Evolutionary conservation across 2,329 filamentous ascomycete species (phyloP), one percentile per base, ranked within the genome.

Genomic region (Aquanectria penicillioides): DNA sequence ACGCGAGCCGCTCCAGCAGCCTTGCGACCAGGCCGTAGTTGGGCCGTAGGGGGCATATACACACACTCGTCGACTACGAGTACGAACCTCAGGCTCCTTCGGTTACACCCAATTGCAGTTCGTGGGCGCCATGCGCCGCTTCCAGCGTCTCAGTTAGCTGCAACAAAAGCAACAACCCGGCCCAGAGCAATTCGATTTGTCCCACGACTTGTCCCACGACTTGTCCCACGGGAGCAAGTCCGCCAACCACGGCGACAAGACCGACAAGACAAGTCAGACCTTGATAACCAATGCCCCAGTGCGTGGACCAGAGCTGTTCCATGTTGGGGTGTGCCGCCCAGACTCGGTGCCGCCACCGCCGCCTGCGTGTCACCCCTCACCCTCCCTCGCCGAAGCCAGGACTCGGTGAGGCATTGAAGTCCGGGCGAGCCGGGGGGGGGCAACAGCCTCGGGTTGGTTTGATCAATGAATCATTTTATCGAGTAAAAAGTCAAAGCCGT

Each of bases 331-430:
- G 48, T 44, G 44, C 38, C 37, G 31, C 28, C 28, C 44, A 36
- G 50, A 20, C 38, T 59, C 51, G 57, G 62, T 54, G 63, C 62
- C 57, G 64, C 66, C 57, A 67, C 64, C 54, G 26, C 60, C 20
- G 61, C 36, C 26, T n/a, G n/a, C 20, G 23, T 37, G 52, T 51
- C 37, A 50, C 52, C 57, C 47, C 43, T 51, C 56, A 61, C 57
- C 55, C 62, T 63, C 43, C 43, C 50, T 63, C 62, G 57, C 67
- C 56, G 67, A 65, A 46, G 53, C 49, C 61, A 61, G 60, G 26
- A 67, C 64, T 69, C 61, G 68, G 64, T 70, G 66, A 68, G 49
- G 41, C 41, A 59, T 69, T 41, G 44, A 66, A 51, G 61, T 56
- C 61, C 68, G 68, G 63, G 22, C 61, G 26, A 62, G 54, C 65